Evolutionary conservation across 2,329 filamentous ascomycete genomes (phyloP).

Genomic region (Intubia oerlemansii): DNA sequence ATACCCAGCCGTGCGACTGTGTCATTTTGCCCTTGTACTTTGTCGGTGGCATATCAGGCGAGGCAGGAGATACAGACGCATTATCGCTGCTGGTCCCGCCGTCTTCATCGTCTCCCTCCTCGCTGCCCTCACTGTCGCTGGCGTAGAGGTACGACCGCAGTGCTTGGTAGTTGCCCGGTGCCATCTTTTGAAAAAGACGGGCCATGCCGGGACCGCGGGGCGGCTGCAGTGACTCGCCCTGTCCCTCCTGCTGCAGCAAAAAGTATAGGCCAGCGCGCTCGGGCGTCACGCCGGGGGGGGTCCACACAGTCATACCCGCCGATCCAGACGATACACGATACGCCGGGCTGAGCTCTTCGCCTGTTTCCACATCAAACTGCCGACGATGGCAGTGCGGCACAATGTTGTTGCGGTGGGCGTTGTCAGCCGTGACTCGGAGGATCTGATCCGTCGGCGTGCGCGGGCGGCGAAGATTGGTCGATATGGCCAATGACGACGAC

Average conservation of each 20-base stretch:
- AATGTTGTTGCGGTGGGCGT: constrained; percentile 1
- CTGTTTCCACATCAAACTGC: constrained; percentile 11
- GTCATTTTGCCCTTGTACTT: too few relatives aligned
- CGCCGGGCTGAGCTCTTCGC: constrained; percentile 7
- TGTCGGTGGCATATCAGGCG: too few relatives aligned
- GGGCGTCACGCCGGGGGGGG: constrained; percentile 6
- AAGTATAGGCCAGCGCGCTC: constrained; percentile 8
- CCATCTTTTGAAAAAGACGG: constrained; percentile 13
- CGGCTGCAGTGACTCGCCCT: constrained; percentile 2
- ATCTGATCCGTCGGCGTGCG: constrained; percentile 6
- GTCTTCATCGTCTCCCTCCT: too few relatives aligned
- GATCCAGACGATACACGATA: constrained; percentile 5
- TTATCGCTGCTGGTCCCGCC: too few relatives aligned
- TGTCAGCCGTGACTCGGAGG: constrained; percentile 1
- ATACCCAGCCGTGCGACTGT: too few relatives aligned
- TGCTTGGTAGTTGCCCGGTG: constrained; percentile 6
- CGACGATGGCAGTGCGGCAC: constrained; percentile 3
- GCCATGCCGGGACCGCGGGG: constrained; percentile 8
- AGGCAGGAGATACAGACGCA: too few relatives aligned
- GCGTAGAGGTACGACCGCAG: too few relatives aligned
- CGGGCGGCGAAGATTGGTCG: too few relatives aligned
- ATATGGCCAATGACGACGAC: too few relatives aligned
- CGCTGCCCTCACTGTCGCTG: too few relatives aligned
- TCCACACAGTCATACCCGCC: constrained; percentile 3
- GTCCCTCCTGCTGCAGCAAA: constrained; percentile 1